Conservation (phyloP, 306 rosid genomes). For the Vigna trinervia region DNA sequence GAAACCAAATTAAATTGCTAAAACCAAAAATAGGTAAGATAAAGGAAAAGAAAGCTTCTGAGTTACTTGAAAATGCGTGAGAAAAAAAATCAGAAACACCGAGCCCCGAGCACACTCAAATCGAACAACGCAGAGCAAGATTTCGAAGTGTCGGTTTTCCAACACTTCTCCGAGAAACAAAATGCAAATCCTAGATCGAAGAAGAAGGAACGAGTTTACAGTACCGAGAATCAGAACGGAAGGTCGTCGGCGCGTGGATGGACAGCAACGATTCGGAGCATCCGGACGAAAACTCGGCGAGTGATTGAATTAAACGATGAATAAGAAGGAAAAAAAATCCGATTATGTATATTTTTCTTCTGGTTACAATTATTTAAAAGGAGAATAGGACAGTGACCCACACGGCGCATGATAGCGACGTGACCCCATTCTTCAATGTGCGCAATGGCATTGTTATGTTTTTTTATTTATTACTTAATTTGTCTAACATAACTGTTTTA, state of each 20-base stretch:
- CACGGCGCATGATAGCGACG: conserved; percentile 61
- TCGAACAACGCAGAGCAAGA: conserved; percentile 30
- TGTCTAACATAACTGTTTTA: not conserved
- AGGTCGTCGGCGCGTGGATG: conserved; percentile 51
- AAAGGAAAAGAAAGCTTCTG: conserved; percentile 7
- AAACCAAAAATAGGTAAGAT: not conserved
- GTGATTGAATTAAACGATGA: conserved; percentile 53
- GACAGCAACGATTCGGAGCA: conserved; percentile 39
- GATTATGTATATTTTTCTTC: conserved; percentile 23
- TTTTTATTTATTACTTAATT: not conserved
- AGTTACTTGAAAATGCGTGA: conserved; percentile 41
- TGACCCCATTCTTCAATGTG: conserved; percentile 46
- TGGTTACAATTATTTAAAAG: conserved; percentile 63
- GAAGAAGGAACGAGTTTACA: conserved; percentile 12
- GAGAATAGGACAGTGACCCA: conserved; percentile 57
- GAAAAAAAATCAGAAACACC: conserved; percentile 27
- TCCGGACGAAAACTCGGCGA: conserved; percentile 49
- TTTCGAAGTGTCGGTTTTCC: conserved; percentile 45
- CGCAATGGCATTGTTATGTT: not conserved
- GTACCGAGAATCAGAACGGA: conserved; percentile 44
- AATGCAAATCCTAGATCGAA: conserved; percentile 58
- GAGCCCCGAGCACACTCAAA: conserved; percentile 35
- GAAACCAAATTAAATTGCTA: conserved; percentile 18
- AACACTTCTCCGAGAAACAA: conserved; percentile 39
- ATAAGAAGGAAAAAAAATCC: conserved; percentile 22